Percentiles rank a stretch among this genome's conserved stretches.
These are phyloP conservation scores for Articulospora tetracladia DNA, from an alignment of 495 filamentous ascomycete genomes.

Conservation along the genomic window DNA sequence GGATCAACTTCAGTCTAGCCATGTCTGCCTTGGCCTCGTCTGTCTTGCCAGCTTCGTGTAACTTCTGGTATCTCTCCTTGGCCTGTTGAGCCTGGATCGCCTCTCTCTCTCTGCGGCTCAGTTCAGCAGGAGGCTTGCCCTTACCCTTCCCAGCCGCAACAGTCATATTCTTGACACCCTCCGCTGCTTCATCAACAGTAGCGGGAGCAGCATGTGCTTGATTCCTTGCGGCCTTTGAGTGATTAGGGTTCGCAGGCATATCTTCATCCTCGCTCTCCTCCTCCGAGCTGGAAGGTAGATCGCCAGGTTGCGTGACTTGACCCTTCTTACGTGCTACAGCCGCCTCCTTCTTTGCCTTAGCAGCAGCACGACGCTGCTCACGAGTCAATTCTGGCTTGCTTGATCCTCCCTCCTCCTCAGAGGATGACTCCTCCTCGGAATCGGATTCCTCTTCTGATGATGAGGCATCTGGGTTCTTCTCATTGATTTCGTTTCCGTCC, in stretches of 20 bases:
- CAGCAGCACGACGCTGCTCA: slow-evolving; percentile 81
- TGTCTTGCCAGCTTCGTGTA: slow-evolving; percentile 95
- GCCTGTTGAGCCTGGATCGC: slow-evolving; percentile 83
- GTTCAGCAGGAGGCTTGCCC: slow-evolving; percentile 42
- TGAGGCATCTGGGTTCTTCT: slow-evolving; percentile 51
- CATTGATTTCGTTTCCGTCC: slow-evolving; percentile 71
- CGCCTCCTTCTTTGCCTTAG: slow-evolving; percentile 89
- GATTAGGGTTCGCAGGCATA: slow-evolving; percentile 87
- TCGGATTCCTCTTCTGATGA: slow-evolving; percentile 45
- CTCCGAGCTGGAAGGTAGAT: slow-evolving; percentile 70
- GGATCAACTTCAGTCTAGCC: slow-evolving; percentile 73
- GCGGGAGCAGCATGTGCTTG: slow-evolving; percentile 34
- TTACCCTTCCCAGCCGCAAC: slow-evolving; percentile 30
- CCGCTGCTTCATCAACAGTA: slow-evolving; percentile 41
- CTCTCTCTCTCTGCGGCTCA: slow-evolving; percentile 83
- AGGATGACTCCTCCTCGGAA: slow-evolving; percentile 42
- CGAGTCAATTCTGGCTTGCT: slow-evolving; percentile 58
- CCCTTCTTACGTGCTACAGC: slow-evolving; percentile 69
- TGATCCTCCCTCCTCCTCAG: slow-evolving; percentile 46
- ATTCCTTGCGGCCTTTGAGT: slow-evolving; percentile 65
- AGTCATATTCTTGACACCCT: slow-evolving; percentile 41
- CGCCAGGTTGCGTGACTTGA: slow-evolving; percentile 67
- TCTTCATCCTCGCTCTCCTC: slow-evolving; percentile 60
- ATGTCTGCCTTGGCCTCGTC: slow-evolving; percentile 94
- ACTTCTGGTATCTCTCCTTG: slow-evolving; percentile 86